These are phyloP conservation scores for Ambrosiella xylebori DNA, from an alignment of 2,329 filamentous ascomycete genomes.

Conservation along the genomic window DNA sequence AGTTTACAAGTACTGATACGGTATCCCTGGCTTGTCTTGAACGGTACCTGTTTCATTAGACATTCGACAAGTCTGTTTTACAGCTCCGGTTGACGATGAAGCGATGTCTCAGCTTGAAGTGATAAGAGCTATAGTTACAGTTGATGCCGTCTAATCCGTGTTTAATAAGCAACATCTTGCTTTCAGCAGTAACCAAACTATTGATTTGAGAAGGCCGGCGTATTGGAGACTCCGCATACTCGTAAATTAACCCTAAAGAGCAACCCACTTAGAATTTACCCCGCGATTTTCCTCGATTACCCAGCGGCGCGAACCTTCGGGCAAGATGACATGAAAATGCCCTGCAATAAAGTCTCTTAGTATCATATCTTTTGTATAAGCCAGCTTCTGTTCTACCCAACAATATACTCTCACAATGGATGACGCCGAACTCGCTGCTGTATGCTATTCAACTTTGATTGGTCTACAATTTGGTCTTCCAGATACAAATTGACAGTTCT, in stretches of 20 bases:
- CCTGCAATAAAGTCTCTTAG: too few relatives aligned
- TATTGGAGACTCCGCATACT: slow-evolving; percentile 10
- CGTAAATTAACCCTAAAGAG: neutral
- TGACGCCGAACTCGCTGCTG: slow-evolving; percentile 28
- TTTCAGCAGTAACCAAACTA: too few relatives aligned
- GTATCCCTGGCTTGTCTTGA: too few relatives aligned
- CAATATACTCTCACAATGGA: slow-evolving; percentile 21
- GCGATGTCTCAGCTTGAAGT: too few relatives aligned
- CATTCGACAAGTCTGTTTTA: too few relatives aligned
- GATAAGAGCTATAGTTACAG: too few relatives aligned
- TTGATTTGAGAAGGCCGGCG: slow-evolving; percentile 13
- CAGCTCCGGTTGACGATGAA: too few relatives aligned
- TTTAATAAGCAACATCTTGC: too few relatives aligned
- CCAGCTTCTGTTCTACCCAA: neutral
- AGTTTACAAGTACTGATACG: too few relatives aligned
- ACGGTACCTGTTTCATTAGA: too few relatives aligned
- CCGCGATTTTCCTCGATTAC: neutral
- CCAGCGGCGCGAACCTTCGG: neutral
- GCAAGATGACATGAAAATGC: neutral
- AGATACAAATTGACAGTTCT: neutral
- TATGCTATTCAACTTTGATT: slow-evolving; percentile 11
- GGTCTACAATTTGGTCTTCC: neutral
- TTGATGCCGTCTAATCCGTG: too few relatives aligned
- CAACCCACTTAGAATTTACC: slow-evolving; percentile 4
- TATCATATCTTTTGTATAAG: neutral